Evolutionary conservation across 176 grass and related monocot species (phyloP), one percentile per base, ranked within the genome.

Genomic region (Thinopyrum elongatum): DNA sequence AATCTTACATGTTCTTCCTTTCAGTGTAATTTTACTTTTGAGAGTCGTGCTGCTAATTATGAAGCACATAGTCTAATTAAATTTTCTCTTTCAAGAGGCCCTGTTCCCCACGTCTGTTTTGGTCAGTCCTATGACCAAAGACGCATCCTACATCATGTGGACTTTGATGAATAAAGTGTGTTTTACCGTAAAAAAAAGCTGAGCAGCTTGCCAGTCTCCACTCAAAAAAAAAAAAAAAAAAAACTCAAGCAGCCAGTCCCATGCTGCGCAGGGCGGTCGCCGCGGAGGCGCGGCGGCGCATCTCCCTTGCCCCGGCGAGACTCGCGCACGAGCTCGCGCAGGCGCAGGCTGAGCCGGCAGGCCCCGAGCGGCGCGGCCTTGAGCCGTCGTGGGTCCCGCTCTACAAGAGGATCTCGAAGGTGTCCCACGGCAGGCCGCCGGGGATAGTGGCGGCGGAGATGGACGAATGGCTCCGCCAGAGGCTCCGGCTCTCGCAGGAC

Each of bases 401-500:
- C 19, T 89, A 86, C 66, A n/a, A 28, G 6, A 60, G 66, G 3
- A 74, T 92, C 46, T 78, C 74, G 65, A 68, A 35, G 34, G 58
- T 86, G 8, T 44, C 59, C 33, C 19, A 30, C 4, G 34, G 23
- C 63, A 51, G 58, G 26, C 35, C 87, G 65, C 36, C 67, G 60
- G 90, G 80, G 16, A 34, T 29, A 46, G 68, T 80, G 31, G 35
- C 25, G 80, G 82, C 36, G 67, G 76, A 70, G 41, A 59, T 92
- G 19, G 77, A 88, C 27, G 65, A 65, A 28, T 92, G 86, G 86
- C 1, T 83, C 83, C 70, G 73, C 7, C 34, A 83, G 26, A 76
- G 83, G 7, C 38, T 46, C 8, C 35, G 51, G 17, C 74, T 86
- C 26, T 67, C 57, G 31, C 35, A 70, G 22, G 27, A 30, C 5